Conservation (phyloP, 495 filamentous ascomycete species). For the Tirmania nivea region DNA sequence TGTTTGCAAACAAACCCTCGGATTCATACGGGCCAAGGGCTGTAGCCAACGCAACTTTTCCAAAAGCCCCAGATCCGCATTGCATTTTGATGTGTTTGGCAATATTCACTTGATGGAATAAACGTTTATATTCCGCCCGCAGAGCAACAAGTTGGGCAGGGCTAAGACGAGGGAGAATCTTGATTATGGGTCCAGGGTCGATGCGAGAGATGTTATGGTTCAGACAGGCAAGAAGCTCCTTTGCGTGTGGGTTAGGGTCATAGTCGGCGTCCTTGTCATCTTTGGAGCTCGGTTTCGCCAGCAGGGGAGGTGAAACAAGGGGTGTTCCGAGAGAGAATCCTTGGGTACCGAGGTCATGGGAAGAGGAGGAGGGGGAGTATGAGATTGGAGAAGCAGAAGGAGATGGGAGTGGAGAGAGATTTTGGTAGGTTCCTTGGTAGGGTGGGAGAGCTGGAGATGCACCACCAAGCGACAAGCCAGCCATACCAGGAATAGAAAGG, state of each 20-base stretch:
- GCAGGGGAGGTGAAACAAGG: slow-evolving; percentile 21
- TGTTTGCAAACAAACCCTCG: slow-evolving; percentile 96
- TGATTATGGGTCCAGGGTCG: slow-evolving; percentile 49
- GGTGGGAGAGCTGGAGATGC: slow-evolving; percentile 74
- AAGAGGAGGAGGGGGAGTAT: slow-evolving; percentile 7
- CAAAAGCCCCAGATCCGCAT: slow-evolving; percentile 39
- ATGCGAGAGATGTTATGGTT: slow-evolving; percentile 31
- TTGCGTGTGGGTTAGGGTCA: slow-evolving; percentile 58
- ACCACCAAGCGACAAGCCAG: slow-evolving; percentile 23
- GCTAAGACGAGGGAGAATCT: slow-evolving; percentile 62
- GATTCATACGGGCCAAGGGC: slow-evolving; percentile 81
- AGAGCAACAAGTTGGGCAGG: slow-evolving; percentile 71
- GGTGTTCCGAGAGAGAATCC: neutral
- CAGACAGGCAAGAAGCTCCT: slow-evolving; percentile 50
- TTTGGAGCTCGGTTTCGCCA: slow-evolving; percentile 18
- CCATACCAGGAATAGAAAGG: slow-evolving; percentile 7
- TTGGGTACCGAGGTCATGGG: slow-evolving; percentile 1
- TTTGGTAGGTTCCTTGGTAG: slow-evolving; percentile 86
- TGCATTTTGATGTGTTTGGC: slow-evolving; percentile 84
- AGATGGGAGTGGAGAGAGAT: slow-evolving; percentile 84
- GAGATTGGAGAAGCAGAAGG: slow-evolving; percentile 27
- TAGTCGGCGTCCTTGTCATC: slow-evolving; percentile 38
- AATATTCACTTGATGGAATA: slow-evolving; percentile 75
- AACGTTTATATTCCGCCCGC: slow-evolving; percentile 69
- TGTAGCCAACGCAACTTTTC: slow-evolving; percentile 75